phyloP scores from a whole-genome alignment of 176 grass and related monocot species.

The Alloteropsis semialata region DNA sequence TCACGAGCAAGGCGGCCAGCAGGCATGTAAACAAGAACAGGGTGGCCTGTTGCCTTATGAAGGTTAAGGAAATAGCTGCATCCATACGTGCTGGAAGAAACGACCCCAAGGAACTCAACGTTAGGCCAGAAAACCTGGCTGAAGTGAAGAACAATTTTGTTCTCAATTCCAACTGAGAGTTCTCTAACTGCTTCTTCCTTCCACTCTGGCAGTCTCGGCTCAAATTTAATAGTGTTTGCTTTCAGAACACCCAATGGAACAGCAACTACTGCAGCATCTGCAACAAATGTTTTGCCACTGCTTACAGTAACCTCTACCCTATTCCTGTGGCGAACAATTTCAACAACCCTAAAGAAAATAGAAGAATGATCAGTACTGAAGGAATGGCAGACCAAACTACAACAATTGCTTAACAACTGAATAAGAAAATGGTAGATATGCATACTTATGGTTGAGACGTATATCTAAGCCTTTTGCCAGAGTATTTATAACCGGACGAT shows the following conservation, averaged over 20 bases:
- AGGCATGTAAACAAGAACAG: constrained; percentile 98
- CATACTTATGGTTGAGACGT: constrained; percentile 72
- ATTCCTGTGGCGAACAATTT: constrained; percentile 79
- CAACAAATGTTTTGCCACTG: constrained; percentile 81
- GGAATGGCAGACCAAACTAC: neutral
- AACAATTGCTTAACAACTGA: neutral
- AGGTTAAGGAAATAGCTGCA: constrained; percentile 99
- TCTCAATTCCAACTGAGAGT: constrained; percentile 79
- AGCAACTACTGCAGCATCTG: constrained; percentile 74
- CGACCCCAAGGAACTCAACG: constrained; percentile 92
- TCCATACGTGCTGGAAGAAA: constrained; percentile 82
- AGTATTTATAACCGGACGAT: constrained; percentile 93
- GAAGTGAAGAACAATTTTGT: constrained; percentile 96
- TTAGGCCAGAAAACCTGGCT: constrained; percentile 97
- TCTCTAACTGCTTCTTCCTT: constrained; percentile 87
- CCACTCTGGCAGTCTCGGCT: constrained; percentile 83
- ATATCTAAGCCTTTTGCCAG: constrained; percentile 96
- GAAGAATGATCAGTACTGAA: constrained; percentile 29
- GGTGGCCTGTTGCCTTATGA: constrained; percentile 88
- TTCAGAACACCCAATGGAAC: constrained; percentile 90
- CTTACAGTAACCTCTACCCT: constrained; percentile 88
- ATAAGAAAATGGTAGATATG: neutral
- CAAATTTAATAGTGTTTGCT: constrained; percentile 72
- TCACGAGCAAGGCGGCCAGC: constrained; percentile 85
- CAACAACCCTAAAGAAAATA: constrained; percentile 59